Conservation (phyloP, 441 rosid genomes). For the Breynia disticha region DNA sequence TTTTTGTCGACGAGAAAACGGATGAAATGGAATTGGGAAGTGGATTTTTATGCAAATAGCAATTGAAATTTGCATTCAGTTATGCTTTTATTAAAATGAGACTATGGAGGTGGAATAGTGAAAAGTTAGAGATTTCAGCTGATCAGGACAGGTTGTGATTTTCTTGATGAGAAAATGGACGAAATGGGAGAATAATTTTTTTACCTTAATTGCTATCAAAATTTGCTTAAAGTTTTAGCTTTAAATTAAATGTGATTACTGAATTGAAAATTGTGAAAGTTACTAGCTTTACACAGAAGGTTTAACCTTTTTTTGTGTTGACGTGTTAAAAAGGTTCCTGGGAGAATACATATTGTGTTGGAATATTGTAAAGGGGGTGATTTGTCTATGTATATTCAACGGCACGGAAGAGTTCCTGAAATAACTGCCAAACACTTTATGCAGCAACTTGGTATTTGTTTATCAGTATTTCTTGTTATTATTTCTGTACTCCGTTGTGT, state of each 20-base stretch:
- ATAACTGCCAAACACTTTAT: constrained; percentile 79
- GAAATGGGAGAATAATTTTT: no score
- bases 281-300: background rate
- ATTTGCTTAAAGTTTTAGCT: background rate
- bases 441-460: constrained; percentile 67
- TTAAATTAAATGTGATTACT: background rate
- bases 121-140: no score
- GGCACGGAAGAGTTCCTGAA: constrained; percentile 64
- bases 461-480: background rate
- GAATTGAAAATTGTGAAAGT: background rate
- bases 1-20: no score
- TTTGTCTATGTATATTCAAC: constrained; percentile 74
- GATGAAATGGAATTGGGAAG: no score
- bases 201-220: no score
- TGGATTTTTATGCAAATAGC: no score
- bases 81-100: no score
- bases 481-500: constrained; percentile 2
- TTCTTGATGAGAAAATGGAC: no score
- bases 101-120: no score
- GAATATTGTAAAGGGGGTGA: constrained; percentile 96
- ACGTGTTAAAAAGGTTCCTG: constrained; percentile 48
- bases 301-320: constrained; percentile 1
- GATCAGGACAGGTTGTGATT: no score
- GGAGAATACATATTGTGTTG: constrained; percentile 70
- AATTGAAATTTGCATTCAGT: no score